Base-by-base conservation (phyloP, 257 asterid genomes). In the Coffea eugenioides region DNA sequence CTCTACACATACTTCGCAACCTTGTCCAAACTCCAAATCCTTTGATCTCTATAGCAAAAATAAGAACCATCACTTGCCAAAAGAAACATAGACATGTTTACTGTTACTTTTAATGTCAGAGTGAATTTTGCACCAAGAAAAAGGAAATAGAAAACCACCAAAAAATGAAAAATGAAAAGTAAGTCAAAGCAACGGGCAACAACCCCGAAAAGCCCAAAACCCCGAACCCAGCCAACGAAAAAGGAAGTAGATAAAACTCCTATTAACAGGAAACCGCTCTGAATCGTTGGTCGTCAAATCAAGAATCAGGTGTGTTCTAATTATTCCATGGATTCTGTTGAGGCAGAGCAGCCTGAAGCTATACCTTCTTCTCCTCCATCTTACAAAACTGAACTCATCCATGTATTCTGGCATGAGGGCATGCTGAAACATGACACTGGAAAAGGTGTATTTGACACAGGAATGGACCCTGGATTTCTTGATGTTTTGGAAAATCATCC, bases 401-500 rank as follows among this genome's bases (percentile, higher is more conserved):
- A 91, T 83, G 98, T 93, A 8, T 95, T 93, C 92, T 93, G 95
- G 97, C 86, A 93, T 79, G 90, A 89, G 73, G 98, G 94, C 43
- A 95, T 95, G 97, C 89, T 93, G 70, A 82, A 87, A 65, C 98
- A 95, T 69, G 90, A 92, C 18, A 80, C 91, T 76, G 98, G 96
- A 45, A 86, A 80, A 77, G 99, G 99, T 51, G 94, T 95, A 14
- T 95, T 93, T 79, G 98, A 92, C 72, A 59, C 94, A 74, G 97
- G 97, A 81, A 64, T 82, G 79, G 94, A 93, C 67, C 99, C 98
- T 77, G 99, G 97, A 34, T 95, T 92, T 67, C 97, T 93, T 20
- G 98, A 95, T 81, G 97, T 95, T 10, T 82, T 95, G 20, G 99
- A 95, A 34, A 88, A 91, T 66, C 99, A 95, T 87, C 98, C 98